Percentiles rank a stretch among this genome's conserved stretches.
Evolutionary conservation across 495 filamentous ascomycete species (phyloP).

Genomic region (Aspergillus cavernicola): DNA sequence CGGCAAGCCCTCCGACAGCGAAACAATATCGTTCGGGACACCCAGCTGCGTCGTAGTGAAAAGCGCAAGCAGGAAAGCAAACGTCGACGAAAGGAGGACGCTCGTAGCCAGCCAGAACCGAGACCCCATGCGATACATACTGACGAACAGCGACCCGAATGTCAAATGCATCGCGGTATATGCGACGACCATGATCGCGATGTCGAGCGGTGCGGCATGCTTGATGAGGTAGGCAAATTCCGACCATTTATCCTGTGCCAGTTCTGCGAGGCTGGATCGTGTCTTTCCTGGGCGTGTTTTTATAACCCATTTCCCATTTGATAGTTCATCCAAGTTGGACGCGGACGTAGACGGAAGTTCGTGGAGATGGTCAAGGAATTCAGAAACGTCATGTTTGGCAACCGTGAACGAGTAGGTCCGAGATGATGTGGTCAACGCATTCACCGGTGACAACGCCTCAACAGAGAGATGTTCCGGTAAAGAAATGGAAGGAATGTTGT

Average conservation of each 20-base stretch:
- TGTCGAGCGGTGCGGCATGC: background rate
- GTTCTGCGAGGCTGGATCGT: background rate
- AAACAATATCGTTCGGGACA: background rate
- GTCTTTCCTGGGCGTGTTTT: background rate
- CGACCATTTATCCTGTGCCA: background rate
- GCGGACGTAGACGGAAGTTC: background rate
- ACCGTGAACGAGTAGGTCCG: background rate
- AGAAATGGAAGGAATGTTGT: background rate
- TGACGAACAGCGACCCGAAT: conserved; percentile 5
- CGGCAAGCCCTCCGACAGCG: conserved; percentile 10
- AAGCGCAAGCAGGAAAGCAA: conserved; percentile 10
- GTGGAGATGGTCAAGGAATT: background rate
- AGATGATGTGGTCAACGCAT: too few relatives aligned
- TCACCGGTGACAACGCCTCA: background rate
- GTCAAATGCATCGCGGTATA: conserved; percentile 11
- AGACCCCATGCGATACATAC: conserved; percentile 12
- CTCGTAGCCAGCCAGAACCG: conserved; percentile 8
- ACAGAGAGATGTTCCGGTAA: background rate
- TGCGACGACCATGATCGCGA: background rate
- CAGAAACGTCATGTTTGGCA: background rate
- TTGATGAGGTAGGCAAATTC: conserved; percentile 4
- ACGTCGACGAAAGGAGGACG: conserved; percentile 3
- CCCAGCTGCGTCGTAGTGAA: background rate
- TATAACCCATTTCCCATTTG: background rate
- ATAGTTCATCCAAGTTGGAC: background rate